A percentile compares a stretch with the other conserved stretches of the same genome.
Evolutionary conservation across 306 rosid species (phyloP).

Genomic region (Acacia confusa): DNA sequence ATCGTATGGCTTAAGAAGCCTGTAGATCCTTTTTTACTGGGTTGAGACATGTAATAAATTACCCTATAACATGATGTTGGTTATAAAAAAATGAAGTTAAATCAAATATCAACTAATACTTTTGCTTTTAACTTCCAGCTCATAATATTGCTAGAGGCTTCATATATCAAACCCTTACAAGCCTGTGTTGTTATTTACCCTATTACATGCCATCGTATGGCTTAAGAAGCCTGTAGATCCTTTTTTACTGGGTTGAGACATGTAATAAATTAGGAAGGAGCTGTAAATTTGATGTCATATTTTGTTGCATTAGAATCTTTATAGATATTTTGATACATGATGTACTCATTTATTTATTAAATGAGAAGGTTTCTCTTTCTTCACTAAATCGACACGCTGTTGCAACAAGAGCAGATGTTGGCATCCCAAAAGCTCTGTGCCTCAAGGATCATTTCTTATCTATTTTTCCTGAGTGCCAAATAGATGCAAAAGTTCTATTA

Average conservation of each 20-base stretch:
- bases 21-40: too few relatives aligned
- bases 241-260: conserved; percentile 2
- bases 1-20: too few relatives aligned
- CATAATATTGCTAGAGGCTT: conserved; percentile 3
- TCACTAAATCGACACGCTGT: conserved; percentile 98
- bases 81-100: conserved; percentile 18
- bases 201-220: neutral
- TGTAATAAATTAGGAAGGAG: conserved; percentile 9
- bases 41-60: too few relatives aligned
- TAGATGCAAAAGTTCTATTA: conserved; percentile 81
- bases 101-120: neutral
- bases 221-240: neutral
- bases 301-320: conserved; percentile 25
- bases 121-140: conserved; percentile 4
- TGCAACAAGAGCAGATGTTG: conserved; percentile 98
- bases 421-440: conserved; percentile 92
- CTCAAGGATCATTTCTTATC: conserved; percentile 85
- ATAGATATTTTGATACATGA: conserved; percentile 2
- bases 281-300: conserved; percentile 27
- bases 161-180: neutral
- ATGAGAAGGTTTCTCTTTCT: conserved; percentile 92
- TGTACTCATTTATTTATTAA: conserved; percentile 50
- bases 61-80: too few relatives aligned
- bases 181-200: conserved; percentile 13
- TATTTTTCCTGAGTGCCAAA: conserved; percentile 86